phyloP scores from a whole-genome alignment of 2,329 filamentous ascomycete species.

The Capronia americana region DNA sequence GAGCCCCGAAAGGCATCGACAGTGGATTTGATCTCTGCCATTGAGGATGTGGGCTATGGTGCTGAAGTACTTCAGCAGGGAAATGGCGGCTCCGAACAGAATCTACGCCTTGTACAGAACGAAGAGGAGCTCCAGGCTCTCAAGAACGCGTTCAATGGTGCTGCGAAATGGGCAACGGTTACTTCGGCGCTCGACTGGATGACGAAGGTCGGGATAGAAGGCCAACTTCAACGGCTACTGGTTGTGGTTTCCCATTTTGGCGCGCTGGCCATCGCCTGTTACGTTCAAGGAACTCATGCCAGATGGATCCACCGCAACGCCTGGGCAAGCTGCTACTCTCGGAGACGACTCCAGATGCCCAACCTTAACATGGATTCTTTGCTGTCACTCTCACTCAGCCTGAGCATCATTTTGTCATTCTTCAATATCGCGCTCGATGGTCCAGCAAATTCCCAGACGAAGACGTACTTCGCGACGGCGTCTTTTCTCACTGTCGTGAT shows the following conservation, averaged over 20 bases:
- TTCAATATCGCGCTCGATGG: constrained; percentile 29
- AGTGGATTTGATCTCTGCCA: constrained; percentile 18
- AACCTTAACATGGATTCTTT: constrained; percentile 31
- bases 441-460: constrained; percentile 1
- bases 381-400: constrained; percentile 24
- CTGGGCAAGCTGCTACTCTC: constrained; percentile 19
- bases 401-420: constrained; percentile 26
- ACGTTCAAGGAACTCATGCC: constrained; percentile 19
- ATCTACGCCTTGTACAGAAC: constrained; percentile 20
- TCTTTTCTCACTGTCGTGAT: constrained; percentile 29
- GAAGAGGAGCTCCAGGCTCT: constrained; percentile 25
- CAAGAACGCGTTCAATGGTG: constrained; percentile 27
- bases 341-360: constrained; percentile 1
- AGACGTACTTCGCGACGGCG: constrained; percentile 30
- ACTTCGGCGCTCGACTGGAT: constrained; percentile 21
- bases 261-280: constrained; percentile 16
- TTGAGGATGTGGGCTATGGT: constrained; percentile 29
- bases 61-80: constrained; percentile 16
- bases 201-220: not conserved
- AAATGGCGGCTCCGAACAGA: constrained; percentile 17
- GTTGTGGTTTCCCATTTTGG: not conserved
- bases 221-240: not conserved
- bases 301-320: constrained; percentile 31
- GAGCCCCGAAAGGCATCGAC: constrained; percentile 10
- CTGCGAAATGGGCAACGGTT: constrained; percentile 20